Evolutionary conservation across 148 eudicot genomes (phyloP), one percentile per base, ranked within the genome.

Genomic region (Limonium bicolor): DNA sequence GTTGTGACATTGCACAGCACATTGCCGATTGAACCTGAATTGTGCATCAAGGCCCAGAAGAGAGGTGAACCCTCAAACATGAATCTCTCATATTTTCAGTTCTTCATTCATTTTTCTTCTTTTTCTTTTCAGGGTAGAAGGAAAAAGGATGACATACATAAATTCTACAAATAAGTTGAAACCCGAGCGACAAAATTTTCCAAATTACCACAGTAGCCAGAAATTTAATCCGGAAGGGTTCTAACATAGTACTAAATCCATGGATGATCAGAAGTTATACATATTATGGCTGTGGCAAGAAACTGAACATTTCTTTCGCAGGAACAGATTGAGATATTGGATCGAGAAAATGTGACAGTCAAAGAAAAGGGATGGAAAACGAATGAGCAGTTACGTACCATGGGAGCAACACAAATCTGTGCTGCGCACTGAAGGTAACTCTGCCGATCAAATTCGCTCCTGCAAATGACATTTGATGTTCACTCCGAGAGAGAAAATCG

Each of bases 61-160:
- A n/a, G n/a, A n/a, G n/a, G n/a, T n/a, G n/a, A n/a, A n/a, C n/a
- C n/a, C n/a, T n/a, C n/a, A n/a, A n/a, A n/a, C n/a, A n/a, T n/a
- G n/a, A n/a, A n/a, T n/a, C n/a, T n/a, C n/a, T n/a, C 41, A 41
- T 50, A 50, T 23, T 55, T 51, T 22, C 67, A 60, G 19, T 29
- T 48, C 12, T 47, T 56, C n/a, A 63, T 66, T 56, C 72, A 70
- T 38, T 54, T 62, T 35, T 62, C 60, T 33, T 25, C 17, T 48
- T 41, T 36, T 66, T 63, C 42, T 59, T 46, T 46, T 61, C 48
- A 60, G 21, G 77, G 74, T 78, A 60, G 32, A 43, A 22, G 4
- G 24, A 0, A 14, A 10, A 25, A 43, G 14, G 7, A 20, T 23
- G 19, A 18, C 16, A 4, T 2, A 43, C 7, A 26, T 11, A 43